Evolutionary conservation across 2,329 filamentous ascomycete genomes (phyloP).

Genomic region (Blastomyces gilchristii): DNA sequence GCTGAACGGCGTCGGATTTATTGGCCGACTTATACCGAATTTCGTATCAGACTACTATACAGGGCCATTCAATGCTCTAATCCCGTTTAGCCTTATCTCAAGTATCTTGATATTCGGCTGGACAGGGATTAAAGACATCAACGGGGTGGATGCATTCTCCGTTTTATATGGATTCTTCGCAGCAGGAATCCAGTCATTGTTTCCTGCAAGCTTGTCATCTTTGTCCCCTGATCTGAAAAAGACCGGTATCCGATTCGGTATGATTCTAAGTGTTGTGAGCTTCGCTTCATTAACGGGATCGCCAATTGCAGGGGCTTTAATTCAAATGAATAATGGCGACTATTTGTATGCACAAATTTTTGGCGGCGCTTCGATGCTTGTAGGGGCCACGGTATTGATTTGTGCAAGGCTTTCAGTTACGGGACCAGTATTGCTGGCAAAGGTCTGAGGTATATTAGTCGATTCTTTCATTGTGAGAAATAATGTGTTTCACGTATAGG

Average conservation of each 20-base stretch:
- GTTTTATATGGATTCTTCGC: constrained; percentile 54
- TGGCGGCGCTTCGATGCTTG: constrained; percentile 36
- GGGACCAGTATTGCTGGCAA: constrained; percentile 26
- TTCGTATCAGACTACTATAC: constrained; percentile 47
- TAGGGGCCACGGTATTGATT: constrained; percentile 35
- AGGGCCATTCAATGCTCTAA: constrained; percentile 53
- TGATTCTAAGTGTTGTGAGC: constrained; percentile 46
- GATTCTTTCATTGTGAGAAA: not conserved
- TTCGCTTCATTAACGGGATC: constrained; percentile 46
- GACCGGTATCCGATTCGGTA: constrained; percentile 47
- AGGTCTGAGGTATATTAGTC: constrained; percentile 20
- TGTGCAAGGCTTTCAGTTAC: constrained; percentile 33
- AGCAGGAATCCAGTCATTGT: constrained; percentile 55
- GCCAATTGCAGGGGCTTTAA: constrained; percentile 45
- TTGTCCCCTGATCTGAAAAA: constrained; percentile 45
- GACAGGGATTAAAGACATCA: constrained; percentile 44
- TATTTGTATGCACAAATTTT: constrained; percentile 46
- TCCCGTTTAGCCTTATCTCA: constrained; percentile 40
- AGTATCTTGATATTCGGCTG: constrained; percentile 44
- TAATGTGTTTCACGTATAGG: not conserved
- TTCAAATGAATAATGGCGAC: constrained; percentile 36
- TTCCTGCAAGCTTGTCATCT: constrained; percentile 51
- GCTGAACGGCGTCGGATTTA: constrained; percentile 52
- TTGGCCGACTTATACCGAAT: constrained; percentile 50
- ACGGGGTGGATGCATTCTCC: constrained; percentile 52